Evolutionary conservation across 1,284 basidiomycete species (phyloP).

Genomic region (Agaricales sp.): DNA sequence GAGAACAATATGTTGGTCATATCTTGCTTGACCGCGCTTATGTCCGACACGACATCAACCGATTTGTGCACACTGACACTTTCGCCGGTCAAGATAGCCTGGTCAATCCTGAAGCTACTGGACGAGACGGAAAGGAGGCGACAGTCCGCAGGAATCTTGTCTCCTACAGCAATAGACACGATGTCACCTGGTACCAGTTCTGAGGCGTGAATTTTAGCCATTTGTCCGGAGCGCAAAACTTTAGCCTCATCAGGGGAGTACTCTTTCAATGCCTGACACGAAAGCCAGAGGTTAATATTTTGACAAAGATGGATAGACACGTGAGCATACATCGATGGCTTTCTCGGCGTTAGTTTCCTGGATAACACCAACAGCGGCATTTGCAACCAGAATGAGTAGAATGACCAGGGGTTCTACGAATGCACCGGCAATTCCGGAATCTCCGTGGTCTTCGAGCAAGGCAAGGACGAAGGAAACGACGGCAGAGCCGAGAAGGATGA

Average conservation of each 20-base stretch:
- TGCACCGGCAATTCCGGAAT: conserved; percentile 61
- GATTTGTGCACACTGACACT: conserved; percentile 82
- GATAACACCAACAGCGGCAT: conserved; percentile 89
- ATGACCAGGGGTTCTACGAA: conserved; percentile 94
- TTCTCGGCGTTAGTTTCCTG: conserved; percentile 93
- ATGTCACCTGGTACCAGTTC: conserved; percentile 93
- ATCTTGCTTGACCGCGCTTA: conserved; percentile 86
- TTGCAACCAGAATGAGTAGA: conserved; percentile 86
- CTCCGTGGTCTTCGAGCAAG: conserved; percentile 66
- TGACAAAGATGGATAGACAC: conserved; percentile 8
- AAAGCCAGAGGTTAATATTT: not conserved
- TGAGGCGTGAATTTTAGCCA: conserved; percentile 71
- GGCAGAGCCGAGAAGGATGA: conserved; percentile 88
- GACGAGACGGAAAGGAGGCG: conserved; percentile 82
- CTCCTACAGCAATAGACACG: conserved; percentile 81
- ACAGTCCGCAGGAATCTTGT: conserved; percentile 92
- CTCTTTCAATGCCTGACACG: conserved; percentile 80
- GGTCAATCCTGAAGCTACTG: conserved; percentile 87
- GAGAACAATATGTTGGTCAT: conserved; percentile 94
- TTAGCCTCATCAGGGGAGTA: conserved; percentile 94
- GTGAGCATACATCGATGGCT: conserved; percentile 77
- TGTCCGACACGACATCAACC: conserved; percentile 53
- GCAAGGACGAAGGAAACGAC: conserved; percentile 87
- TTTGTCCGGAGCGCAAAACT: conserved; percentile 67
- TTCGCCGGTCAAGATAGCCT: conserved; percentile 92